Base-by-base conservation (phyloP, 1,139 yeast species). In the Blastobotrys raffinosifermentans region DNA sequence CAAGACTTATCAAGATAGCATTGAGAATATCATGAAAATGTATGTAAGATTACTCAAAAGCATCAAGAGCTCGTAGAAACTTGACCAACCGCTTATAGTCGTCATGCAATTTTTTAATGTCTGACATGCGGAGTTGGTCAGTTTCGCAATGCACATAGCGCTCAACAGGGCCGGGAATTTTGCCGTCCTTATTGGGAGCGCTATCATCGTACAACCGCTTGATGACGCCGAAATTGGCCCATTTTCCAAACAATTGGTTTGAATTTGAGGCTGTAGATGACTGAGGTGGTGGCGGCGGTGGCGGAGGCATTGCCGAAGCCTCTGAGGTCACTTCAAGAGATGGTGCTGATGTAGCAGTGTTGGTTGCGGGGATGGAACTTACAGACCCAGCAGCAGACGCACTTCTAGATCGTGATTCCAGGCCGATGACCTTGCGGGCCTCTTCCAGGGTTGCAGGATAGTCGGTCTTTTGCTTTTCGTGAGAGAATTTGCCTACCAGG, bases 1-100 rank as follows among this genome's bases (percentile, higher is more conserved):
- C n/a, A n/a, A n/a, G n/a, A n/a, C n/a, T n/a, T n/a, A n/a, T n/a
- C n/a, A n/a, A n/a, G n/a, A n/a, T n/a, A n/a, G n/a, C n/a, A n/a
- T n/a, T n/a, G n/a, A n/a, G n/a, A n/a, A n/a, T n/a, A n/a, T n/a
- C n/a, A n/a, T n/a, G n/a, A n/a, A n/a, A n/a, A n/a, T n/a, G n/a
- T n/a, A n/a, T n/a, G n/a, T n/a, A n/a, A n/a, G 8, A 19, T 34
- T 49, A 50, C 30, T 55, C 54, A 47, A 58, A 59, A 34, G 58
- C 61, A 35, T 50, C 44, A 4, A 51, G 46, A n/a, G 48, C 38
- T 37, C 49, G 45, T 23, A 58, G 39, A 37, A 49, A 49, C 32
- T 44, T 44, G 27, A 50, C 65, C 29, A 65, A 46, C 13, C 64
- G 51, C 36, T 55, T 59, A 44, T 66, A 66, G 34, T 66, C 70